These are phyloP conservation scores for Cronartium quercuum DNA, from an alignment of 1,284 basidiomycete species.

Conservation along the genomic window DNA sequence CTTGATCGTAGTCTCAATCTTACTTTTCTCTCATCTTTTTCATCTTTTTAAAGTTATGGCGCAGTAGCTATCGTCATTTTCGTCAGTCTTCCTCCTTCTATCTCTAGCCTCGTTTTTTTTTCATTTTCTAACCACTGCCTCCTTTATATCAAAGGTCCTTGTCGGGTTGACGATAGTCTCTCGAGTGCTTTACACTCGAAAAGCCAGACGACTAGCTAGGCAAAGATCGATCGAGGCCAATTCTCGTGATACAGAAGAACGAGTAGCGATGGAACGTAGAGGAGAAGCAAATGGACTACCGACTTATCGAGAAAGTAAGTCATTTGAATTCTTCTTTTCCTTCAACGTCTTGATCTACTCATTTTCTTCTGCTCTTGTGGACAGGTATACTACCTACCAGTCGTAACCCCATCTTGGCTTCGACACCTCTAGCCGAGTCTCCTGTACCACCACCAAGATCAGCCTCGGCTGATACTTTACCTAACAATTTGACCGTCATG, in stretches of 20 bases:
- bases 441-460: not conserved
- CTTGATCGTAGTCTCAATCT: not conserved
- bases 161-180: conserved; percentile 4
- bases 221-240: not conserved
- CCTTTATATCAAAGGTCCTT: not conserved
- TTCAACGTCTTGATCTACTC: not conserved
- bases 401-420: not conserved
- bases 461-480: not conserved
- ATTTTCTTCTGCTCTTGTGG: not conserved
- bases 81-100: not conserved
- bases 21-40: not conserved
- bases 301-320: conserved; percentile 32
- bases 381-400: not conserved
- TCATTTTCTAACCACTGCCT: not conserved
- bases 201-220: not conserved
- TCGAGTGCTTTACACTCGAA: conserved; percentile 26
- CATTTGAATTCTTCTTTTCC: not conserved
- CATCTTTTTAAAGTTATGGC: conserved; percentile 11
- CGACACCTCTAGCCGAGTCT: not conserved
- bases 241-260: conserved; percentile 12
- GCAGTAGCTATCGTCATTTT: conserved; percentile 25
- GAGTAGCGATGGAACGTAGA: conserved; percentile 23
- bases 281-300: conserved; percentile 30
- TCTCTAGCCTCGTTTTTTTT: not conserved
- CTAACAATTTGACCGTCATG: not conserved